phyloP scores from a whole-genome alignment of 306 rosid species.

The Purshia tridentata region DNA sequence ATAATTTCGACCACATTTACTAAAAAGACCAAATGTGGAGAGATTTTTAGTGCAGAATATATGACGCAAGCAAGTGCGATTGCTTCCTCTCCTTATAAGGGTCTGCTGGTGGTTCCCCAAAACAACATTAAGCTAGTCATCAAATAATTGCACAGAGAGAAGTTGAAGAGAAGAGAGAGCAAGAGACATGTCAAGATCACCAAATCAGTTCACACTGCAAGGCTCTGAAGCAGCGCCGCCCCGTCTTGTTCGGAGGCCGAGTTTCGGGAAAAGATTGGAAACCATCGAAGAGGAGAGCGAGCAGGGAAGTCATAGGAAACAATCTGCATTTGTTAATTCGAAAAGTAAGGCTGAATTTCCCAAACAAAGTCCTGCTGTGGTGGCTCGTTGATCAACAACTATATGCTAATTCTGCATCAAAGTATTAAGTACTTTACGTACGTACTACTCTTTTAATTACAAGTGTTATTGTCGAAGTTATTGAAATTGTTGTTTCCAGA shows the following conservation, averaged over 20 bases:
- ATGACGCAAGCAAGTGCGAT: too few species aligned
- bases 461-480: not conserved
- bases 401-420: too few species aligned
- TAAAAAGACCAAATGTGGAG: too few species aligned
- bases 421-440: too few species aligned
- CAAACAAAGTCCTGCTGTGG: conserved; percentile 1
- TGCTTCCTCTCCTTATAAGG: too few species aligned
- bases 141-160: not conserved
- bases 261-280: conserved; percentile 12
- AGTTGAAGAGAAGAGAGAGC: not conserved
- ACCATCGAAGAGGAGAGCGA: conserved; percentile 19
- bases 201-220: not conserved
- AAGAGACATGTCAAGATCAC: conserved; percentile 8
- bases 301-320: conserved; percentile 5
- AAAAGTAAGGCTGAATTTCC: not conserved
- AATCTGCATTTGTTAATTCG: conserved; percentile 1
- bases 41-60: too few species aligned
- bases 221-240: conserved; percentile 4
- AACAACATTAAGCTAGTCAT: not conserved
- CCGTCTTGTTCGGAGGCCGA: conserved; percentile 10
- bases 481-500: not conserved
- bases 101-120: not conserved
- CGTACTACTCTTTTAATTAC: too few species aligned
- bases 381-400: conserved; percentile 15
- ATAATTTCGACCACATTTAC: too few species aligned